Evolutionary conservation across 495 filamentous ascomycete genomes (phyloP).

Genomic region (Staphylotrichum longicolle): DNA sequence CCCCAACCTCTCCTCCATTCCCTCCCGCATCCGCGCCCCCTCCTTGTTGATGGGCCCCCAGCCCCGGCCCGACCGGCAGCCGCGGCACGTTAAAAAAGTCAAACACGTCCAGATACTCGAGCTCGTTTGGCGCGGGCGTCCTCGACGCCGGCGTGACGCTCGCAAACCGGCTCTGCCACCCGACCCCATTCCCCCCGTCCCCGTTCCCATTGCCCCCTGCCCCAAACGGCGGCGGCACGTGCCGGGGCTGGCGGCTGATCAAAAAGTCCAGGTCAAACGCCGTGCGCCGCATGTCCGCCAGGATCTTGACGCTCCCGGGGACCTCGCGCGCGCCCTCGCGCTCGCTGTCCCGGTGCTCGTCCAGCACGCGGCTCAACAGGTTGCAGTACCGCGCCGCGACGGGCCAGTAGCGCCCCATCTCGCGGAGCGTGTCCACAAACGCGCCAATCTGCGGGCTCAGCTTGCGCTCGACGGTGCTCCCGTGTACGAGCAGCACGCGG

Average conservation of each 20-base stretch:
- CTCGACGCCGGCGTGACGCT: conserved; percentile 48
- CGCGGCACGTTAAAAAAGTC: conserved; percentile 89
- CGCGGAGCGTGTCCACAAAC: conserved; percentile 74
- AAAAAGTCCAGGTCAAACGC: conserved; percentile 86
- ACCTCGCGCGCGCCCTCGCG: conserved; percentile 69
- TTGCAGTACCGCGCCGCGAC: conserved; percentile 78
- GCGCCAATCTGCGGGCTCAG: conserved; percentile 73
- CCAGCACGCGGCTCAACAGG: conserved; percentile 77
- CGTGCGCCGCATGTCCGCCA: conserved; percentile 82
- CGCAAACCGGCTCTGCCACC: conserved; percentile 37
- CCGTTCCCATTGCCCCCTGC: conserved; percentile 27
- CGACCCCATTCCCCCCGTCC: conserved; percentile 21
- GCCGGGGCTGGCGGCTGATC: conserved; percentile 76
- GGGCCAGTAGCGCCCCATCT: conserved; percentile 79
- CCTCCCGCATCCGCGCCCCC: conserved; percentile 9
- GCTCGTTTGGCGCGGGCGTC: conserved; percentile 72
- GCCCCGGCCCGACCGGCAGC: conserved; percentile 50
- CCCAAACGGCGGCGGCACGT: conserved; percentile 33
- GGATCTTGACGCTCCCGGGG: conserved; percentile 77
- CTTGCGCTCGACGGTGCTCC: conserved; percentile 78
- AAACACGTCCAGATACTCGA: conserved; percentile 91
- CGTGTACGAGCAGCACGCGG: conserved; percentile 78
- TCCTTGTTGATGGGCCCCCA: conserved; percentile 5
- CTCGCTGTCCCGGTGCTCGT: conserved; percentile 78
- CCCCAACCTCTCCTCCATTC: conserved; percentile 11